Percentiles rank a stretch among this genome's conserved stretches.
phyloP scores from a whole-genome alignment of 148 eudicot genomes.

The Camellia sinensis region DNA sequence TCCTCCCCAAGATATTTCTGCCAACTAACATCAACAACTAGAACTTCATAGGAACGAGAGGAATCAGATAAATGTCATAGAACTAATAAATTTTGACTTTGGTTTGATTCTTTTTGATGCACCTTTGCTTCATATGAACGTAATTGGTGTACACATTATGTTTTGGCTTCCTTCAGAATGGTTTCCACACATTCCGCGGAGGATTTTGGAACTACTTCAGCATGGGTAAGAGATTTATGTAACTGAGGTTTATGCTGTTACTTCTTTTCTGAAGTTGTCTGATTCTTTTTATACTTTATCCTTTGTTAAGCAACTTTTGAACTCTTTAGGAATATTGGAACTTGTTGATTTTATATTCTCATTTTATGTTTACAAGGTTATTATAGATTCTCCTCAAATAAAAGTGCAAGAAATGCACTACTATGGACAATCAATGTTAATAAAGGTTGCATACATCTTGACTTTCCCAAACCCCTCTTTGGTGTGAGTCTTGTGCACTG shows the following conservation, averaged over 20 bases:
- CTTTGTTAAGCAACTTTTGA: neutral
- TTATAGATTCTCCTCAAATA: neutral
- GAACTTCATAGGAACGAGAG: neutral
- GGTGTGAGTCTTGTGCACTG: no score
- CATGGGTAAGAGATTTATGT: conserved; percentile 35
- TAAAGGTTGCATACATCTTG: no score
- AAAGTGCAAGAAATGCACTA: neutral
- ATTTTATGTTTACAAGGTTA: neutral
- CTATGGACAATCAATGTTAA: neutral
- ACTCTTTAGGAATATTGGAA: neutral
- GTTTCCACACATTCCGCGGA: conserved; percentile 38
- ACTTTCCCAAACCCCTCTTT: no score
- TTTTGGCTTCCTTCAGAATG: conserved; percentile 23
- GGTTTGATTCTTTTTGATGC: neutral
- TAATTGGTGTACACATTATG: neutral
- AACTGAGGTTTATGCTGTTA: neutral
- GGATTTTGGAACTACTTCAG: conserved; percentile 58
- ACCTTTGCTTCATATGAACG: neutral
- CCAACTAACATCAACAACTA: neutral
- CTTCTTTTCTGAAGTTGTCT: neutral
- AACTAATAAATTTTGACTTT: neutral
- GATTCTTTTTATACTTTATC: neutral
- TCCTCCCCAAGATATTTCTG: neutral
- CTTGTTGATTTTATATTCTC: neutral
- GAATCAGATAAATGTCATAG: neutral